Percentiles rank a stretch among this genome's conserved stretches.
Evolutionary conservation across 106 monocot species (phyloP).

Genomic region (Dendrobium catenatum): DNA sequence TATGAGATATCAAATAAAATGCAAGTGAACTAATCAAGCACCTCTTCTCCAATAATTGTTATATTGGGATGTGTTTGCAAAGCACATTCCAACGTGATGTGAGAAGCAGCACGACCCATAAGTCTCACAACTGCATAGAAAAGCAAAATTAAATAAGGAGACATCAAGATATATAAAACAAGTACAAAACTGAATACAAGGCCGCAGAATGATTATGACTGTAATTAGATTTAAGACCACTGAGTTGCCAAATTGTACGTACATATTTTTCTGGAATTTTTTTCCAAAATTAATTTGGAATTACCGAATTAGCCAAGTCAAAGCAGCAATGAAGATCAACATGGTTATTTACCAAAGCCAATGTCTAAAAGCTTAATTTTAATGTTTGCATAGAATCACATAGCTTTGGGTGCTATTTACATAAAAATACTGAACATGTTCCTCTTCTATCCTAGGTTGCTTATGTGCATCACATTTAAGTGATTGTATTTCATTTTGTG

Average conservation of each 20-base stretch:
- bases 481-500: neutral
- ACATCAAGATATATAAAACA: neutral
- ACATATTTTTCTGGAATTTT: neutral
- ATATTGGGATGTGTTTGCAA: constrained; percentile 94
- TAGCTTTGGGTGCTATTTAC: neutral
- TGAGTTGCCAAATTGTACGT: neutral
- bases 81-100: constrained; percentile 97
- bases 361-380: neutral
- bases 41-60: constrained; percentile 99
- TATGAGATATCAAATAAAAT: neutral
- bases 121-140: constrained; percentile 83
- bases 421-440: neutral
- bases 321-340: neutral
- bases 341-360: neutral
- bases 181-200: neutral
- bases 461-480: neutral
- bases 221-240: neutral
- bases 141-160: neutral
- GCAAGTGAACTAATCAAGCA: constrained; percentile 11
- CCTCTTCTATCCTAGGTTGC: neutral
- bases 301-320: neutral
- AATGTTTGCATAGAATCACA: neutral
- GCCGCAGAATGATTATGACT: neutral
- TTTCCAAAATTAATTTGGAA: neutral
- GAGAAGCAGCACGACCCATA: constrained; percentile 99